Percentiles rank a stretch among this genome's conserved stretches.
These are phyloP conservation scores for Triangularia verruculosa DNA, from an alignment of 2,329 filamentous ascomycete species.

Conservation along the genomic window DNA sequence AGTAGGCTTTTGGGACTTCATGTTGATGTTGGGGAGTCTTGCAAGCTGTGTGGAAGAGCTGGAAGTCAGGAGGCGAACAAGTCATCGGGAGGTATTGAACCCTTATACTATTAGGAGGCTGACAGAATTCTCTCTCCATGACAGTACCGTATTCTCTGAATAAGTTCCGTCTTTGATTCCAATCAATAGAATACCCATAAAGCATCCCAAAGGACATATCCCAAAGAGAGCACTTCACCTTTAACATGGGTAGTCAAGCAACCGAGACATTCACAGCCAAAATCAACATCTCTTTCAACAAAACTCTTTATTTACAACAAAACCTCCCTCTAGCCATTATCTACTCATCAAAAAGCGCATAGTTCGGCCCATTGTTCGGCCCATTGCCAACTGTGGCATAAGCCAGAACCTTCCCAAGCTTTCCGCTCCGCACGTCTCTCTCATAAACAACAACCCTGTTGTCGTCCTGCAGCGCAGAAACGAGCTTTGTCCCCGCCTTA, in stretches of 20 bases:
- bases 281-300: neutral
- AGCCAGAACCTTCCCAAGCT: constrained; percentile 37
- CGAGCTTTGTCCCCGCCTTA: constrained; percentile 58
- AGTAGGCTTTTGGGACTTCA: neutral
- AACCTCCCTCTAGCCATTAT: neutral
- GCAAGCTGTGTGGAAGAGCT: no score
- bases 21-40: neutral
- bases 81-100: no score
- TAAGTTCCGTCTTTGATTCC: neutral
- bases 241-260: no score
- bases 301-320: neutral
- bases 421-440: constrained; percentile 57
- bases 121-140: no score
- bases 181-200: neutral
- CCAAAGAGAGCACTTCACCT: no score
- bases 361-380: constrained; percentile 17
- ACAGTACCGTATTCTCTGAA: neutral
- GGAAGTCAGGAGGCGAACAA: no score
- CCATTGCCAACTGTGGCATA: constrained; percentile 13
- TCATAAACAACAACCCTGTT: constrained; percentile 58
- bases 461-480: constrained; percentile 62
- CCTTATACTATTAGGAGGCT: no score
- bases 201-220: neutral
- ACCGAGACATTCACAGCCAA: neutral
- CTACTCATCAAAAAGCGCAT: constrained; percentile 19